Percentiles rank a stretch among this genome's conserved stretches.
Conservation (phyloP, 495 filamentous ascomycete species). For the Penicillium paxilli region DNA sequence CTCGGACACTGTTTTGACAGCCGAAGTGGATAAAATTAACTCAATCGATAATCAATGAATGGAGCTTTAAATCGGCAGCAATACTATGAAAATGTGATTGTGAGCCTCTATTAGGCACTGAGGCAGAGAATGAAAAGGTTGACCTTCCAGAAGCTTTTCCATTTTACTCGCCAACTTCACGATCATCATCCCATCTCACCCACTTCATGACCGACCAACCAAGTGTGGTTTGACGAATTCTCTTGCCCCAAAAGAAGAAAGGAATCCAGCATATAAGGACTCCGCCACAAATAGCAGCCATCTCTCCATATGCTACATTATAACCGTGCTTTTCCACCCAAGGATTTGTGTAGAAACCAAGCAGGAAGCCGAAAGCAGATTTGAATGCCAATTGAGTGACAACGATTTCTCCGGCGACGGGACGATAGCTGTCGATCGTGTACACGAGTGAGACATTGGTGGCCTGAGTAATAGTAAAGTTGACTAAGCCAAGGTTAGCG, state of each 20-base stretch:
- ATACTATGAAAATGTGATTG: too few species aligned
- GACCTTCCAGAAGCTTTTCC: too few species aligned
- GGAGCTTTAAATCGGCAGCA: too few species aligned
- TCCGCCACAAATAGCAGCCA: slow-evolving; percentile 49
- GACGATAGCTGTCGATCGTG: slow-evolving; percentile 55
- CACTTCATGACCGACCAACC: slow-evolving; percentile 46
- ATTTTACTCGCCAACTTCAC: slow-evolving; percentile 50
- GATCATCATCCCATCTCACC: slow-evolving; percentile 48
- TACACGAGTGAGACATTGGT: slow-evolving; percentile 56
- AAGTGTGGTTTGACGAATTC: slow-evolving; percentile 44
- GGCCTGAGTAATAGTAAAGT: slow-evolving; percentile 51
- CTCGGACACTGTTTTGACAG: too few species aligned
- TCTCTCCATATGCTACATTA: slow-evolving; percentile 49
- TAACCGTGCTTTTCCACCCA: slow-evolving; percentile 56
- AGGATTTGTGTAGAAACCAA: slow-evolving; percentile 60
- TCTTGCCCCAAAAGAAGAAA: slow-evolving; percentile 51
- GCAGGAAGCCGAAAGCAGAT: slow-evolving; percentile 55
- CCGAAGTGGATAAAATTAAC: too few species aligned
- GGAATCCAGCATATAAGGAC: slow-evolving; percentile 42
- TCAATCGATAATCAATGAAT: too few species aligned
- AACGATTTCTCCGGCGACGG: slow-evolving; percentile 53
- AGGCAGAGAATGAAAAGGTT: too few species aligned
- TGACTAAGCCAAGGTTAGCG: slow-evolving; percentile 21
- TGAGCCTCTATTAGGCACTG: too few species aligned
- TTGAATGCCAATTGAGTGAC: slow-evolving; percentile 55